Base-by-base conservation (phyloP, 148 eudicot species). In the Euryodendron excelsum region DNA sequence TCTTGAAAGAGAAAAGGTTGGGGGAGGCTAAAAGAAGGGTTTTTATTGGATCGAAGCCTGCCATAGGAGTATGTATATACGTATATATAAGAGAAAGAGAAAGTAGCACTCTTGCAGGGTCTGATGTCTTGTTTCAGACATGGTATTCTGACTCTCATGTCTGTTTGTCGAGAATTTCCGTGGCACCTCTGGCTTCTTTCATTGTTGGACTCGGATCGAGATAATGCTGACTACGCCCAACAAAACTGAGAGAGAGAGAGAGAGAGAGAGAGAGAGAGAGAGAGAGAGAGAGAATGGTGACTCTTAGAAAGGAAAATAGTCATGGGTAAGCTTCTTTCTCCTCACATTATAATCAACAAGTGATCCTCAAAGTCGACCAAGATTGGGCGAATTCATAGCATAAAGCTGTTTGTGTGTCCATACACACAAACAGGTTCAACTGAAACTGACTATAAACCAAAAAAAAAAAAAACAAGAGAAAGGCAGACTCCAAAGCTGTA, bases 31-130 rank as follows among this genome's bases (percentile, higher is more conserved):
- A 63, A 47, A 58, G 33, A 37, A 63, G 36, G 53, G 34, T 65
- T 78, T 65, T 74, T 55, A 65, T 55, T 41, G 74, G 53, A 72
- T 73, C 37, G 55, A 79, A 65, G 77, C 55, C 62, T 79, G 72
- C 30, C n/a, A 33, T 1, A 31, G 56, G 44, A 69, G 37, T 53
- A 53, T 65, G 25, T 45, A 21, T 60, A 27, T 10, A 28, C 18
- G 41, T 39, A 23, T 59, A 77, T 10, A 4, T 11, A 61, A 3
- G 27, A 25, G 44, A 18, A 12, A 15, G 23, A 61, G 20, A 15
- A 50, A 50, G 52, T 17, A 30, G 58, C 78, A 44, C 12, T 75
- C 69, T 62, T 28, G 59, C n/a, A 31, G 27, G 36, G n/a, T 27
- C 17, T 48, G 31, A 63, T 76, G 71, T 48, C 53, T 75, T 33